phyloP scores from a whole-genome alignment of 306 rosid species.

The Malus sieversii region DNA sequence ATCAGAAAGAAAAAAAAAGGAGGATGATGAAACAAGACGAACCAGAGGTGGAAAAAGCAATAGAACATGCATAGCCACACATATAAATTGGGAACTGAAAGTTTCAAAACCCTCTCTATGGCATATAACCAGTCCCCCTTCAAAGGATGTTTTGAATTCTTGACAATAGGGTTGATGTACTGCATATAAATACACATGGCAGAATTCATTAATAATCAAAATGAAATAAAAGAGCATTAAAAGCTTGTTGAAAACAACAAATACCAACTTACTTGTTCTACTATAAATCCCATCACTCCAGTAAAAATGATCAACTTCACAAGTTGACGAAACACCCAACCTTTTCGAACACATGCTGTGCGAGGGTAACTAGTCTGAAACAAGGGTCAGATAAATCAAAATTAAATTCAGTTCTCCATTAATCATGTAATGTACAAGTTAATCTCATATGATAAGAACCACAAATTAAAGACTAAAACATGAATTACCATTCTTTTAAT shows the following conservation, averaged over 20 bases:
- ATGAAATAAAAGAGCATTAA: not conserved
- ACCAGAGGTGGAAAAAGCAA: slow-evolving; percentile 98
- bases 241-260: slow-evolving; percentile 3
- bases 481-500: not conserved
- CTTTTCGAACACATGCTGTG: slow-evolving; percentile 62
- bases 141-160: slow-evolving; percentile 92
- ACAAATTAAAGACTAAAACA: too few species aligned
- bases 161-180: slow-evolving; percentile 91
- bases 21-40: slow-evolving; percentile 5
- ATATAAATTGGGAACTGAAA: slow-evolving; percentile 91
- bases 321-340: slow-evolving; percentile 86
- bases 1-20: too few species aligned
- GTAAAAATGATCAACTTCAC: slow-evolving; percentile 80
- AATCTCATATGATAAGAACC: too few species aligned
- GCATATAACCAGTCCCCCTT: slow-evolving; percentile 80
- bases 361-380: slow-evolving; percentile 85
- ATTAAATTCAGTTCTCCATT: not conserved
- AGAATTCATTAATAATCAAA: slow-evolving; percentile 6
- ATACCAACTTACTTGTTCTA: slow-evolving; percentile 68
- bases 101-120: slow-evolving; percentile 90
- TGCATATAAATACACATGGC: slow-evolving; percentile 42
- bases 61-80: slow-evolving; percentile 99
- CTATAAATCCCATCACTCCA: slow-evolving; percentile 95
- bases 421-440: not conserved
- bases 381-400: not conserved